Evolutionary conservation across 2,329 filamentous ascomycete genomes (phyloP).

Genomic region (Cryoendolithus antarcticus): DNA sequence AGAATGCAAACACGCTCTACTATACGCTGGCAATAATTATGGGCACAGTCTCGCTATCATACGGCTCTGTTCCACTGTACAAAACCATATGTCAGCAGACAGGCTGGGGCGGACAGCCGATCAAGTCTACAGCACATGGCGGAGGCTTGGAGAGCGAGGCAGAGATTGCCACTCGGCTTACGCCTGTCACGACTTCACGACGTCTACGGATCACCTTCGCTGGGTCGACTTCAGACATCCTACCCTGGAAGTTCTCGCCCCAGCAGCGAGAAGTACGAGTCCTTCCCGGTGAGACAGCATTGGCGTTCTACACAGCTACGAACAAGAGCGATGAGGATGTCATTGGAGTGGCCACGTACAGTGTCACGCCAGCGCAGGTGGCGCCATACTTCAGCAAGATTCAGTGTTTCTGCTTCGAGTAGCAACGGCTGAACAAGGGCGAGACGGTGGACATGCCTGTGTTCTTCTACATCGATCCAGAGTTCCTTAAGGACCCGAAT

Average conservation of each 20-base stretch:
- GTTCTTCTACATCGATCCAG: conserved; percentile 97
- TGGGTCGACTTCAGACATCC: conserved; percentile 82
- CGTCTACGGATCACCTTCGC: conserved; percentile 94
- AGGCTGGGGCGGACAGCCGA: conserved; percentile 85
- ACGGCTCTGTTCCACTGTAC: conserved; percentile 75
- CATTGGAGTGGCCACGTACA: conserved; percentile 95
- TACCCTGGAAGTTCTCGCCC: conserved; percentile 94
- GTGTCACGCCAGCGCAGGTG: conserved; percentile 88
- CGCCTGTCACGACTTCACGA: conserved; percentile 66
- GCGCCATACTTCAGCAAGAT: conserved; percentile 99
- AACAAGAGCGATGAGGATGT: conserved; percentile 81
- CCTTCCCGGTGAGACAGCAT: conserved; percentile 85
- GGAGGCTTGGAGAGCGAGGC: conserved; percentile 43
- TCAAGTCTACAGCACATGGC: conserved; percentile 63
- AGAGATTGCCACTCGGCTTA: conserved; percentile 52
- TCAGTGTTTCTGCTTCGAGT: conserved; percentile 98
- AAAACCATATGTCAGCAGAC: conserved; percentile 84
- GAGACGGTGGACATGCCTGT: conserved; percentile 99
- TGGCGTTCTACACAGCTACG: conserved; percentile 95
- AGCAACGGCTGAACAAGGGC: conserved; percentile 79
- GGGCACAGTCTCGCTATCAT: conserved; percentile 66
- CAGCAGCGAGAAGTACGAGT: conserved; percentile 96
- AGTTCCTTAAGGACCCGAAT: conserved; percentile 79
- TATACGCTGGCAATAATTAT: conserved; percentile 68
- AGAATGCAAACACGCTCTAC: conserved; percentile 58